A percentile compares a stretch with the other conserved stretches of the same genome.
Evolutionary conservation across 805 yeast species (phyloP).

Genomic region (Monosporozyma solicola): DNA sequence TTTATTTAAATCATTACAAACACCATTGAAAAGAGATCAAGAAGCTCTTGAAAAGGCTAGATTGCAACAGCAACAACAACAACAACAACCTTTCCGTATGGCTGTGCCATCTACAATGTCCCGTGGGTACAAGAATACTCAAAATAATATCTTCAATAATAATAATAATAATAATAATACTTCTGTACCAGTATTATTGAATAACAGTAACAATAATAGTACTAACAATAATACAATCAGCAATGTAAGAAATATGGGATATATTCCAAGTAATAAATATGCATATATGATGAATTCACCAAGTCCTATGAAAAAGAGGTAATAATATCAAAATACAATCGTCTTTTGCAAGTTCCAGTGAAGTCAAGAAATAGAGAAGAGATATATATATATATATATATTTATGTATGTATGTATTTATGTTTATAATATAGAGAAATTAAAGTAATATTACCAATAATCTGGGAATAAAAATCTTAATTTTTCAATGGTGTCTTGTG

Average conservation of each 20-base stretch:
- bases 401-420: neutral
- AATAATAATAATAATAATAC: neutral
- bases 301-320: constrained; percentile 18
- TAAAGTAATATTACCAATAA: constrained; percentile 51
- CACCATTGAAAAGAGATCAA: constrained; percentile 18
- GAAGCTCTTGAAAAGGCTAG: neutral
- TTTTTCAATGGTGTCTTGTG: constrained; percentile 62
- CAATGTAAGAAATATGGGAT: constrained; percentile 12
- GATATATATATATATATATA: neutral
- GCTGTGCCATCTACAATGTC: constrained; percentile 18
- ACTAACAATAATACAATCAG: neutral
- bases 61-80: neutral
- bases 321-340: neutral
- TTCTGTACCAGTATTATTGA: neutral
- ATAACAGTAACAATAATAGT: neutral
- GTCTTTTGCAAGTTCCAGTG: neutral
- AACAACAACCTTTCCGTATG: constrained; percentile 13
- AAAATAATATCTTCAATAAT: neutral
- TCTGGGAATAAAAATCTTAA: constrained; percentile 88
- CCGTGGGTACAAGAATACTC: neutral
- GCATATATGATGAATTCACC: constrained; percentile 30
- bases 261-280: constrained; percentile 30
- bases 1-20: constrained; percentile 22
- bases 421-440: constrained; percentile 2
- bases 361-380: neutral